Evolutionary conservation across 1,284 basidiomycete species (phyloP), one percentile per base, ranked within the genome.

Genomic region (Trametes polyzona): DNA sequence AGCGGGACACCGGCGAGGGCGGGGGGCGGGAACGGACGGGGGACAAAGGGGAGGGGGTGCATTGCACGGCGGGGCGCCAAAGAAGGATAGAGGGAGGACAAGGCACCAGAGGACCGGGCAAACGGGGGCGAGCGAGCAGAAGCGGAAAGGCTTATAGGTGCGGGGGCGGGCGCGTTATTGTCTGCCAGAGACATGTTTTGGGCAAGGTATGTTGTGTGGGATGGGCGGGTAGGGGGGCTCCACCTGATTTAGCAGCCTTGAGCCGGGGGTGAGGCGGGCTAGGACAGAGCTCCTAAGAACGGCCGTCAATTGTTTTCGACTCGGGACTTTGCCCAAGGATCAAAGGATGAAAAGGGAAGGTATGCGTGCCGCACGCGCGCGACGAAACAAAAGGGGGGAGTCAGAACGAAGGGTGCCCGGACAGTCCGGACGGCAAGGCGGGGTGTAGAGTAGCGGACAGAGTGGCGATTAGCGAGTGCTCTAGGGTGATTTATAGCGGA

Each of bases 1-100:
- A 82, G 74, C 52, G 87, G 86, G 41, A 89, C 83, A 66, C 79
- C 82, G 57, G 78, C 76, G 65, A 90, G 76, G 23, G 82, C 74
- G 62, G 84, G 81, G 30, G 86, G 83, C 62, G 86, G 86, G 66
- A 87, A 88, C 12, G 80, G 78, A 63, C 81, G 78, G 51, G 80
- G 78, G 40, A 78, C 68, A 68, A 85, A 83, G 66, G 65, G 57
- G 57, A 84, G 80, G 64, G 61, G 59, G 65, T 67, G 63, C 68
- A 71, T 70, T 64, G 67, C 64, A 65, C 68, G 68, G 59, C 66
- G 66, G 55, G 64, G 64, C 64, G 66, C 65, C 65, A 58, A 60
- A 60, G 58, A 47, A 49, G 53, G 55, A 59, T 57, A 56, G 51
- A 56, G 32, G 54, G 49, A 21, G 33, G 62, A 39, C 47, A 47